Percentiles rank a stretch among this genome's conserved stretches.
Evolutionary conservation across 129 eudicot species (phyloP).

Genomic region (Daucus carota): DH1_v3.0 NC_030382.2:30645001-30645500

Average conservation of each 20-base stretch:
- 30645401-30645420: not conserved
- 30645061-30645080: not conserved
- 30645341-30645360: not conserved
- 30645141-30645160: no score
- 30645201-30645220: no score
- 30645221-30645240: no score
- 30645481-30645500: no score
- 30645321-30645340: not conserved
- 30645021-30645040: constrained; percentile 9
- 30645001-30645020: constrained; percentile 91
- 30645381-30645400: not conserved
- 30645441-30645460: not conserved
- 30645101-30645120: not conserved
- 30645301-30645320: not conserved
- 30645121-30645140: not conserved
- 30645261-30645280: not conserved
- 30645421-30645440: no score
- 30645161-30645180: no score
- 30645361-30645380: not conserved
- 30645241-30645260: not conserved
- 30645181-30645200: no score
- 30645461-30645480: no score
- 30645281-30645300: not conserved
- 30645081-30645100: not conserved
- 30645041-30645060: not conserved